A percentile compares a stretch with the other conserved stretches of the same genome.
These are phyloP conservation scores for Elsinoe perseae DNA, from an alignment of 2,329 filamentous ascomycete species.

Conservation along the genomic window DNA sequence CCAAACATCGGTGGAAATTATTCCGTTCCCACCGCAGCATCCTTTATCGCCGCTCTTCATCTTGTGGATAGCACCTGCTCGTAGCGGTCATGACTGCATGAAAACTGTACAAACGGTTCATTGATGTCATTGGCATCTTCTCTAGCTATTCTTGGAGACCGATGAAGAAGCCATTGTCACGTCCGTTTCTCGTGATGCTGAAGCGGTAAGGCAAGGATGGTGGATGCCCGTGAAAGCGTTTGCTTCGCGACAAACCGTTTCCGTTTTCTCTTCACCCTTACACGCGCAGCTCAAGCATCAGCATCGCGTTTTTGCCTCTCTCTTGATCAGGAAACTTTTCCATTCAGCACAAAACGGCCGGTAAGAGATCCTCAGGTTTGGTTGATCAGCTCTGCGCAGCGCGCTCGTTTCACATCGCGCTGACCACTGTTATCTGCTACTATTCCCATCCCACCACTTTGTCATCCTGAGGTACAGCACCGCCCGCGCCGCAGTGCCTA, in stretches of 20 bases:
- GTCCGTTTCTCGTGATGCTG: not conserved
- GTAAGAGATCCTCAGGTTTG: not conserved
- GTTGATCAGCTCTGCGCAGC: not conserved
- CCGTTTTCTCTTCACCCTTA: not conserved
- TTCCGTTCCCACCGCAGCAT: constrained; percentile 1
- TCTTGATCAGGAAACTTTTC: not conserved
- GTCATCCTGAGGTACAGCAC: not conserved
- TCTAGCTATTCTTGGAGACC: not conserved
- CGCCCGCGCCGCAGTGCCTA: not conserved
- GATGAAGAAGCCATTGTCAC: no score
- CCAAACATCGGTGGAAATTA: constrained; percentile 12
- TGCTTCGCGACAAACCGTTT: not conserved
- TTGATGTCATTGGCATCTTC: not conserved
- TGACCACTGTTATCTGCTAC: not conserved
- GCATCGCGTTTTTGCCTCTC: not conserved
- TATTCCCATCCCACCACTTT: not conserved
- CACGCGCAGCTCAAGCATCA: no score
- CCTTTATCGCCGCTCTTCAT: constrained; percentile 12
- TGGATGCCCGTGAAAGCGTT: not conserved
- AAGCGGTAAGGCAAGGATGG: not conserved
- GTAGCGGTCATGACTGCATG: not conserved
- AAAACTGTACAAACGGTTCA: not conserved
- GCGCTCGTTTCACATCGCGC: not conserved
- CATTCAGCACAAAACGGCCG: not conserved
- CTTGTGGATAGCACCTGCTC: constrained; percentile 10